A percentile compares a stretch with the other conserved stretches of the same genome.
Conservation (phyloP, 257 asterid species). For the Anisodus tanguticus region DNA sequence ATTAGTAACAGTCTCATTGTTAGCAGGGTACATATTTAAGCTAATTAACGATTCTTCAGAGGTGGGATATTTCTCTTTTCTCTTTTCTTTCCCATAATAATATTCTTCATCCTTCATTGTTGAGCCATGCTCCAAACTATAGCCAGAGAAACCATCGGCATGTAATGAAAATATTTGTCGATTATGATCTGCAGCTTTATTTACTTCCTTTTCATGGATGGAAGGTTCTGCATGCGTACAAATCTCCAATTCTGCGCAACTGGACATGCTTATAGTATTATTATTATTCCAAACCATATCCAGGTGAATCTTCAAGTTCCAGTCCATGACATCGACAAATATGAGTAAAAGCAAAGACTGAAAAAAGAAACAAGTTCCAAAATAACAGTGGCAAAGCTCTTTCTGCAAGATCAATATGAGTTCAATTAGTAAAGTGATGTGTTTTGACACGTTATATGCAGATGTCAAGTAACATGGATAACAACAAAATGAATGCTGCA, state of each 20-base stretch:
- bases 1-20: background rate
- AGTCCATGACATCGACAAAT: background rate
- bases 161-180: too few relatives aligned
- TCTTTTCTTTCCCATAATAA: background rate
- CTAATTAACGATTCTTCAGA: constrained; percentile 41
- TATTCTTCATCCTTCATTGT: background rate
- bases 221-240: background rate
- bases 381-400: too few relatives aligned
- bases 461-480: background rate
- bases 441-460: background rate
- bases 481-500: background rate
- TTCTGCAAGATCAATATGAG: too few relatives aligned
- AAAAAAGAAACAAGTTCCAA: background rate
- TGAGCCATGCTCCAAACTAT: background rate
- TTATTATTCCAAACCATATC: background rate
- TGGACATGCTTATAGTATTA: background rate
- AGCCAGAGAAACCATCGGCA: background rate
- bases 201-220: constrained; percentile 23
- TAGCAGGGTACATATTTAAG: constrained; percentile 39
- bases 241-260: background rate
- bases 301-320: background rate
- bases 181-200: background rate
- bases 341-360: background rate
- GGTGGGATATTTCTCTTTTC: constrained; percentile 28
- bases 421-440: background rate